These are phyloP conservation scores for Datisca glomerata DNA, from an alignment of 306 rosid genomes.

Conservation along the genomic window DNA sequence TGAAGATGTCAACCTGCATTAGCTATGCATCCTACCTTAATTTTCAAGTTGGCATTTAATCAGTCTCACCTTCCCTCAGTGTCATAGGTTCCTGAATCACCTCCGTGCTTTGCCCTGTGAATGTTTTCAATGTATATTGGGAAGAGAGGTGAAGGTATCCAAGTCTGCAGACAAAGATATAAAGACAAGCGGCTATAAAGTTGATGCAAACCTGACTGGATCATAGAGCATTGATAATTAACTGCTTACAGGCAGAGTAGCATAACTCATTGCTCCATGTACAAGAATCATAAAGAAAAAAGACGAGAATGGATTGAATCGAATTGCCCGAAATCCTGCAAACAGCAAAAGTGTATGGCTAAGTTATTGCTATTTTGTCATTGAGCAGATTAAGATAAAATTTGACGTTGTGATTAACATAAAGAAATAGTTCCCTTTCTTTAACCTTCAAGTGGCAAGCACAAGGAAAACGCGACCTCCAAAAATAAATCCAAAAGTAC, in stretches of 20 bases:
- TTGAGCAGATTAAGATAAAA: too few relatives aligned
- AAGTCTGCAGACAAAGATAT: conserved; percentile 43
- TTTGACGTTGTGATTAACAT: too few relatives aligned
- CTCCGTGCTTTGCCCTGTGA: conserved; percentile 65
- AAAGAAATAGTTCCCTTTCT: too few relatives aligned
- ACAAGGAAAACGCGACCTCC: too few relatives aligned
- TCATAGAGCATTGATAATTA: too few relatives aligned
- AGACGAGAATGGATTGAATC: conserved; percentile 45
- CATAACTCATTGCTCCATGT: conserved; percentile 42
- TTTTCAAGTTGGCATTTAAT: neutral
- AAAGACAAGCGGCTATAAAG: too few relatives aligned
- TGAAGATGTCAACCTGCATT: too few relatives aligned
- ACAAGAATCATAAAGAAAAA: conserved; percentile 24
- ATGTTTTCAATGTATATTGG: conserved; percentile 52
- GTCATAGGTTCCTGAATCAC: conserved; percentile 57
- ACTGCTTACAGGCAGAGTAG: conserved; percentile 54
- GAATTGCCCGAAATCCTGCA: conserved; percentile 40
- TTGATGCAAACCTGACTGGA: too few relatives aligned
- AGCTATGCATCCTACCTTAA: too few relatives aligned
- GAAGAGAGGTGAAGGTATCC: conserved; percentile 64
- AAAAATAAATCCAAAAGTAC: too few relatives aligned
- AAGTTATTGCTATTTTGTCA: neutral
- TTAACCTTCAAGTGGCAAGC: too few relatives aligned
- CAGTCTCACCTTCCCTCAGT: conserved; percentile 61
- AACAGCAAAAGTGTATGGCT: neutral